Evolutionary conservation across 805 yeast species (phyloP).

Genomic region (Pichia exigua): DNA sequence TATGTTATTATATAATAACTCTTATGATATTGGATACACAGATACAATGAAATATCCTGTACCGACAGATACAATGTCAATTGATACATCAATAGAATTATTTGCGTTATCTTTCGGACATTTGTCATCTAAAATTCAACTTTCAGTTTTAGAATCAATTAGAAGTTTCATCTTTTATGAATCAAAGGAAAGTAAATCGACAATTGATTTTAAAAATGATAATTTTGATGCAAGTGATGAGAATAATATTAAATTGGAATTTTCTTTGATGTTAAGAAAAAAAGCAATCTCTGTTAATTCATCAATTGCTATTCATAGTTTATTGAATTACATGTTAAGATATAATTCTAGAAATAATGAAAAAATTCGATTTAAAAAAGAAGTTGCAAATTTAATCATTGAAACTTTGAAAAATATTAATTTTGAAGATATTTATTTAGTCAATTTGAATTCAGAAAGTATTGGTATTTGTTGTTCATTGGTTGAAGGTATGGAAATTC

Average conservation of each 20-base stretch:
- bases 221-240: conserved; percentile 10
- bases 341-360: conserved; percentile 11
- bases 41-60: conserved; percentile 32
- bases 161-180: conserved; percentile 44
- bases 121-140: conserved; percentile 72
- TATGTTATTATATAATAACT: conserved; percentile 23
- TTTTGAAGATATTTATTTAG: conserved; percentile 15
- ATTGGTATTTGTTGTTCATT: conserved; percentile 26
- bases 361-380: conserved; percentile 16
- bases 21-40: conserved; percentile 27
- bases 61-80: conserved; percentile 41
- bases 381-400: conserved; percentile 19
- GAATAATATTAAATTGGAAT: conserved; percentile 4
- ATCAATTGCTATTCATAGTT: conserved; percentile 55
- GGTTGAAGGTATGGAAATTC: conserved; percentile 13
- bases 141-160: conserved; percentile 77
- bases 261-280: conserved; percentile 19
- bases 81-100: conserved; percentile 75
- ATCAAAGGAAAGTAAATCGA: conserved; percentile 23
- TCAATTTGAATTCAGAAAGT: conserved; percentile 26
- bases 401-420: conserved; percentile 24
- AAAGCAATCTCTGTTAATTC: conserved; percentile 54
- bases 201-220: background rate
- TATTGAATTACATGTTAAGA: conserved; percentile 27
- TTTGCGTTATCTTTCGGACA: conserved; percentile 64